These are phyloP conservation scores for Euphorbia lathyris DNA, from an alignment of 345 rosid species.

Conservation along the genomic window DNA sequence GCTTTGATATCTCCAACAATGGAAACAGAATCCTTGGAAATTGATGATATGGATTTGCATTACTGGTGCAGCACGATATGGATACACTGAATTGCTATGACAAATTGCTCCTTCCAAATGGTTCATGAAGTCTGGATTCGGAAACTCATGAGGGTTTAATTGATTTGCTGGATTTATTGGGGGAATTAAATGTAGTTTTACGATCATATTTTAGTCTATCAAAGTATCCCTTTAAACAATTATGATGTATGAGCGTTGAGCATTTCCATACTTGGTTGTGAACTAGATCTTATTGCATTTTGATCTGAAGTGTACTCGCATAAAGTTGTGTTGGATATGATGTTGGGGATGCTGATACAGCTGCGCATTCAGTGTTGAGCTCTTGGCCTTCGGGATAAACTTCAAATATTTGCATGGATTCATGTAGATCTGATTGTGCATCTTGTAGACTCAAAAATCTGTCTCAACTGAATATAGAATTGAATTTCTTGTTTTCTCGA, in stretches of 20 bases:
- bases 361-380: background rate
- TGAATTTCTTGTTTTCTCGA: background rate
- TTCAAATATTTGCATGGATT: background rate
- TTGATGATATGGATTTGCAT: background rate
- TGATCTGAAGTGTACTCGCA: background rate
- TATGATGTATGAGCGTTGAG: background rate
- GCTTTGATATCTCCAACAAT: background rate
- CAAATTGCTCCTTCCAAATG: background rate
- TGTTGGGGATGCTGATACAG: background rate
- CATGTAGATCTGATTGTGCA: background rate
- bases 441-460: background rate
- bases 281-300: constrained; percentile 1
- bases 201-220: background rate
- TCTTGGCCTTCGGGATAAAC: background rate
- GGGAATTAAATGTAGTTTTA: background rate
- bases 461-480: background rate
- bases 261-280: background rate
- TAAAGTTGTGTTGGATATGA: background rate
- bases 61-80: background rate
- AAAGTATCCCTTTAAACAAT: background rate
- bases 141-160: background rate
- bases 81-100: background rate
- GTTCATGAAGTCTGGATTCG: background rate
- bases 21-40: background rate
- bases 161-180: background rate